These are phyloP conservation scores for Wickerhamiella shivajii DNA, from an alignment of 805 yeast species.

Conservation along the genomic window DNA sequence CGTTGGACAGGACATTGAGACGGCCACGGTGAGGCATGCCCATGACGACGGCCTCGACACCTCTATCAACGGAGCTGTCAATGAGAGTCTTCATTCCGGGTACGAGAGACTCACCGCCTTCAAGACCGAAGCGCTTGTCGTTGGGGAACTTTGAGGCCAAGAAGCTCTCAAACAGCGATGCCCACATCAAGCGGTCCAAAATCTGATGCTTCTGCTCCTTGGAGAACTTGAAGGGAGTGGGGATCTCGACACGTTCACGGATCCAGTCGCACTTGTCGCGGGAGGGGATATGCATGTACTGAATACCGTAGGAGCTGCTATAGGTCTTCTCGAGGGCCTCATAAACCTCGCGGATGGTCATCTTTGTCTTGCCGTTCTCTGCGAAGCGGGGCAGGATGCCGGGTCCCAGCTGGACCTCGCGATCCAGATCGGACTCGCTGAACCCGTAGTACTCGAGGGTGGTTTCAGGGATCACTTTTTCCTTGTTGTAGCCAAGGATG, in stretches of 20 bases:
- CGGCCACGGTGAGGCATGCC: constrained; percentile 99
- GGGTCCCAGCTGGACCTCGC: constrained; percentile 83
- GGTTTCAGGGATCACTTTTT: constrained; percentile 58
- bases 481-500: constrained; percentile 55
- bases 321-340: constrained; percentile 67
- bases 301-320: constrained; percentile 82
- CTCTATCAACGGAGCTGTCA: constrained; percentile 72
- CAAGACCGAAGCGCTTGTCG: constrained; percentile 96
- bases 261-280: constrained; percentile 96
- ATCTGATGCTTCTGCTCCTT: constrained; percentile 91
- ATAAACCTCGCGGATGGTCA: constrained; percentile 69
- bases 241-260: constrained; percentile 90
- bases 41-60: constrained; percentile 89
- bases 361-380: constrained; percentile 39
- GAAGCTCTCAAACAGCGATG: constrained; percentile 86
- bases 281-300: constrained; percentile 93
- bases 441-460: constrained; percentile 88
- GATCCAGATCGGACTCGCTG: constrained; percentile 70
- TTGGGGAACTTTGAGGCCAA: constrained; percentile 92
- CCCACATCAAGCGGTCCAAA: constrained; percentile 92
- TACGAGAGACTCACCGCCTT: constrained; percentile 93
- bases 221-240: constrained; percentile 67
- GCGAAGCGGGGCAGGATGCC: constrained; percentile 93
- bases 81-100: constrained; percentile 95
- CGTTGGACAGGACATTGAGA: constrained; percentile 92